Evolutionary conservation across 2,329 filamentous ascomycete species (phyloP).

Genomic region (Ophiocordyceps camponoti-saundersi): DNA sequence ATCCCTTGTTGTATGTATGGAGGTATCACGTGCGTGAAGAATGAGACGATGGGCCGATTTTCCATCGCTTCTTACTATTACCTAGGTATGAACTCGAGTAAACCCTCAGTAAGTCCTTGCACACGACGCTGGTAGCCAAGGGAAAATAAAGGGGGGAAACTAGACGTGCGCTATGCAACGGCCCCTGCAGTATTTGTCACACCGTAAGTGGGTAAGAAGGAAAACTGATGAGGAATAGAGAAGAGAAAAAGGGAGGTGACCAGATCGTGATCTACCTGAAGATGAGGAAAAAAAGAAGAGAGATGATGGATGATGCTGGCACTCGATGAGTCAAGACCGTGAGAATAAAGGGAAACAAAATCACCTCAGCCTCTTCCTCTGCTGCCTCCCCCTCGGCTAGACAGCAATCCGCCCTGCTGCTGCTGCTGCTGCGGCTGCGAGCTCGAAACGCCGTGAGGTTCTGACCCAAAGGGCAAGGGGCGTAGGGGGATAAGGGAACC

Average conservation of each 20-base stretch:
- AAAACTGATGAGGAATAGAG: not conserved
- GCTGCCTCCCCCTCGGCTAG: not conserved
- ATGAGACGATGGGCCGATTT: no score
- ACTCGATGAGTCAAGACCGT: not conserved
- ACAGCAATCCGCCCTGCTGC: not conserved
- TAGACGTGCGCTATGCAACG: not conserved
- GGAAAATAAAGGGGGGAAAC: not conserved
- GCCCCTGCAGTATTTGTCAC: not conserved
- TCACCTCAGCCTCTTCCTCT: slow-evolving; percentile 5
- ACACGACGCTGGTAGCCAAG: not conserved
- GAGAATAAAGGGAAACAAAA: not conserved
- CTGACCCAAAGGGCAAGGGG: slow-evolving; percentile 35
- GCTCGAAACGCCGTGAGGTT: slow-evolving; percentile 12
- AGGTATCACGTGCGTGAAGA: not conserved
- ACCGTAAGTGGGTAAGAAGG: not conserved
- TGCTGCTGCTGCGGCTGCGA: slow-evolving; percentile 3
- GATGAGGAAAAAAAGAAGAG: not conserved
- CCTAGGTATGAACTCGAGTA: no score
- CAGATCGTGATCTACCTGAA: not conserved
- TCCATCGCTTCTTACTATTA: no score
- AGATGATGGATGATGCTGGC: not conserved
- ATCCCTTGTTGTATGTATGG: not conserved
- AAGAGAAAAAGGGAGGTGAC: not conserved
- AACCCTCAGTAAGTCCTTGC: not conserved
- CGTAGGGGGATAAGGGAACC: slow-evolving; percentile 28